A percentile compares a stretch with the other conserved stretches of the same genome.
Conservation (phyloP, 306 rosid species). For the Castanea sativa region DNA sequence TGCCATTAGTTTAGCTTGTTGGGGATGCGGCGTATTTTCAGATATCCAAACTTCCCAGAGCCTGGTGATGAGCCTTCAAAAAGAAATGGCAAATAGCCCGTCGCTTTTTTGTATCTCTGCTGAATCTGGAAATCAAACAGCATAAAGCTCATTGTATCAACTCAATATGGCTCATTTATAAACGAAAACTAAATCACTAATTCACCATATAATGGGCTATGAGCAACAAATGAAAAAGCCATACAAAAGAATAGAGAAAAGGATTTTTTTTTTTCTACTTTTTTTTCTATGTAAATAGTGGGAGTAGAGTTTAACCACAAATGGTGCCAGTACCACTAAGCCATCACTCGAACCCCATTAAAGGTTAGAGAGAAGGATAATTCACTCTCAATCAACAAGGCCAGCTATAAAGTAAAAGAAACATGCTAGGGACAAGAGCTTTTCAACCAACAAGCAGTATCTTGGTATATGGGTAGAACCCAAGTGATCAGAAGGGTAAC, state of each 20-base stretch:
- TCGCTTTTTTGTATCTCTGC: conserved; percentile 77
- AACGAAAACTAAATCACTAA: not conserved
- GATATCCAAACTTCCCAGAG: conserved; percentile 78
- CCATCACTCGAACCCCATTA: no score
- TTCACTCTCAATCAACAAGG: not conserved
- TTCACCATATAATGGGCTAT: not conserved
- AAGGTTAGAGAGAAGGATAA: not conserved
- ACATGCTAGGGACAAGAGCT: not conserved
- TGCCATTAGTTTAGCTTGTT: conserved; percentile 1
- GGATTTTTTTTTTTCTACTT: no score
- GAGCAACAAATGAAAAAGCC: not conserved
- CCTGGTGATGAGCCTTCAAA: conserved; percentile 98
- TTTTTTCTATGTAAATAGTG: no score
- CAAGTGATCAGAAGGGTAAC: not conserved
- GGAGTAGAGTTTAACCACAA: no score
- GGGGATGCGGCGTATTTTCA: conserved; percentile 52
- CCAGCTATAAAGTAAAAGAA: not conserved
- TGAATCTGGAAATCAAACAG: conserved; percentile 59
- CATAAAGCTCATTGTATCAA: not conserved
- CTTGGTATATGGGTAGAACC: not conserved
- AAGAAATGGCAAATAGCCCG: conserved; percentile 75
- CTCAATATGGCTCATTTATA: not conserved
- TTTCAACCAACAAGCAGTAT: not conserved
- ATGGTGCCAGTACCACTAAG: no score
- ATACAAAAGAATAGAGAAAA: no score